These are phyloP conservation scores for Ceratobasidium sp. DNA, from an alignment of 1,284 basidiomycete species.

Conservation along the genomic window DNA sequence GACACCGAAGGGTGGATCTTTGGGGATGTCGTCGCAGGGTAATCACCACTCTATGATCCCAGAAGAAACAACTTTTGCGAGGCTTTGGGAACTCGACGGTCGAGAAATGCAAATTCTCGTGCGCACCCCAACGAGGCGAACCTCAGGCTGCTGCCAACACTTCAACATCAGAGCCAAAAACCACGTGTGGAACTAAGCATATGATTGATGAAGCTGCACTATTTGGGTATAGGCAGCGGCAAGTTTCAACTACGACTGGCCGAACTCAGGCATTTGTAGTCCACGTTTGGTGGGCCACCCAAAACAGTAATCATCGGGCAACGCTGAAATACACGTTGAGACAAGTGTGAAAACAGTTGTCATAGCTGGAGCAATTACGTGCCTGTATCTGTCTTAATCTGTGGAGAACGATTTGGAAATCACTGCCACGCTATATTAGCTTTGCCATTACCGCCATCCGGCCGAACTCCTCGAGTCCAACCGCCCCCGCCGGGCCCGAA, in stretches of 20 bases:
- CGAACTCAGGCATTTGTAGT: not conserved
- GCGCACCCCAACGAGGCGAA: too few species aligned
- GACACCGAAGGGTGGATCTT: too few species aligned
- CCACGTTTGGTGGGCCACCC: not conserved
- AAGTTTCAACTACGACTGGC: not conserved
- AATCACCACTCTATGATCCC: too few species aligned
- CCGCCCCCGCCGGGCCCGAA: constrained; percentile 12
- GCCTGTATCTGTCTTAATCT: not conserved
- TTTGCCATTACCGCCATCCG: constrained; percentile 36
- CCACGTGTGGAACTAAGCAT: too few species aligned
- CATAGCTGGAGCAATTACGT: not conserved
- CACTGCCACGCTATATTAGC: constrained; percentile 15
- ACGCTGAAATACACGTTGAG: not conserved
- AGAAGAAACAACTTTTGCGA: too few species aligned
- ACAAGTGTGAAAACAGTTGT: not conserved
- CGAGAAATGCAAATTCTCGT: too few species aligned
- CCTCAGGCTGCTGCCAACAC: too few species aligned
- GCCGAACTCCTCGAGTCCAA: constrained; percentile 32
- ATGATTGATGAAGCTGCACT: too few species aligned
- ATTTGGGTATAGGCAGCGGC: not conserved
- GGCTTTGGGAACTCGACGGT: too few species aligned
- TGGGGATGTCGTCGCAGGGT: too few species aligned
- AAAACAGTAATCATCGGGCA: constrained; percentile 11
- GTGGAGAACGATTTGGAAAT: not conserved
- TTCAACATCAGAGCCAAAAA: too few species aligned